Evolutionary conservation across 176 grass and related monocot species (phyloP), one percentile per base, ranked within the genome.

Genomic region (Canna indica): DNA sequence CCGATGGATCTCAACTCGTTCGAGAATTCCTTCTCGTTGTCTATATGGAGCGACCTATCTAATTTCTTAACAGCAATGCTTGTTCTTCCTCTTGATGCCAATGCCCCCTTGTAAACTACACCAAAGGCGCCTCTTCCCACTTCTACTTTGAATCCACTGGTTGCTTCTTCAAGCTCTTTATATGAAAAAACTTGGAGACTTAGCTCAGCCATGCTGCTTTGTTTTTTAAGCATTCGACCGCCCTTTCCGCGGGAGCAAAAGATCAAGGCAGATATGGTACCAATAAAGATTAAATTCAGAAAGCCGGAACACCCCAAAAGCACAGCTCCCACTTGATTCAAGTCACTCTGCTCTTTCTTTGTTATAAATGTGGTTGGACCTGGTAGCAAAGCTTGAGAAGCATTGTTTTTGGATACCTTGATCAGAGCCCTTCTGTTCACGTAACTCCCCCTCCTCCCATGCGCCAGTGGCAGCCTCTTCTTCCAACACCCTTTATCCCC

Each of bases 381-480:
- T 0, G 5, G 3, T 0, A 14, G 13, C 28, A 36, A 24, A 20
- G 42, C 18, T 0, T 64, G 58, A 9, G 78, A 70, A 33, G n/a
- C 2, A 12, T 87, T 91, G 39, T 70, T n/a, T 28, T 46, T 69
- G 7, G 38, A 58, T 18, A 91, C 68, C 59, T 87, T 91, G 62
- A 91, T 29, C 0, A 87, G 26, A 3, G 73, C 0, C 15, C 28
- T 80, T 31, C 73, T 64, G 3, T 84, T 4, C 12, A 74, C 67
- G 20, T 0, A 12, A 33, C 33, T 16, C 0, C 54, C 75, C 32
- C 53, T 77, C 4, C 1, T 20, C 2, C 88, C 84, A 2, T 85
- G 77, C 12, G 88, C 74, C 25, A 91, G 48, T 28, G 88, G 88
- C 13, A 71, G 61, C 76, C 77, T 91, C 32, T 84, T 91, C 78